Evolutionary conservation across 805 yeast genomes (phyloP), one percentile per base, ranked within the genome.

Genomic region (Kluyveromyces lactis): DNA sequence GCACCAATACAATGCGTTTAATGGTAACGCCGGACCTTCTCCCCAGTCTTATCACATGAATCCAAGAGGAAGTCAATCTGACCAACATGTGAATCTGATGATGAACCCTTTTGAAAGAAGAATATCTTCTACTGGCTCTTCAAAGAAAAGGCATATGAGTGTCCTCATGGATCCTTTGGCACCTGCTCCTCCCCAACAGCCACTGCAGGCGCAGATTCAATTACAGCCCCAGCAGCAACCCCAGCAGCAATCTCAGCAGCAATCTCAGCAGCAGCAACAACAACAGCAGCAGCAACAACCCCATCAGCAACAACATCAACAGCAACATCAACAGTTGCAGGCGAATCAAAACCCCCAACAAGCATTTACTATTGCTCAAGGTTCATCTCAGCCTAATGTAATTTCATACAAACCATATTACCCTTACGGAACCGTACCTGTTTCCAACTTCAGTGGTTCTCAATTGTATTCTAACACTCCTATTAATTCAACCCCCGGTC

Each of bases 91-190:
- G 2, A 24, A 37, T 28, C 36, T 42, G 38, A 52, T 44, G 55
- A 42, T 49, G 47, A 51, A 48, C 31, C 55, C 58, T 10, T 55
- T 48, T 38, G 57, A 43, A 28, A 35, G 42, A 17, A 44, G 33
- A 36, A 42, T 26, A 17, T 35, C 36, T 18, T 35, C 45, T 31
- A 26, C 30, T 23, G 43, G 47, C 10, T 39, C 48, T 3, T 40
- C 44, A 9, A 45, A 39, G 13, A 51, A 49, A 33, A 51, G 57
- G 28, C 52, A 51, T 27, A 51, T 47, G 51, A 53, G 55, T 32
- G 49, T 50, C 7, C 39, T 50, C 3, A 48, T 52, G 52, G 57
- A 52, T 31, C 57, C 57, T 1, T 39, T 52, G 12, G 47, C 51
- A 4, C 48, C 54, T 23, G 51, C 49, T 4, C 51, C 53, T 2